These are phyloP conservation scores for Phtheirospermum japonicum DNA, from an alignment of 257 asterid species.

Conservation along the genomic window DNA sequence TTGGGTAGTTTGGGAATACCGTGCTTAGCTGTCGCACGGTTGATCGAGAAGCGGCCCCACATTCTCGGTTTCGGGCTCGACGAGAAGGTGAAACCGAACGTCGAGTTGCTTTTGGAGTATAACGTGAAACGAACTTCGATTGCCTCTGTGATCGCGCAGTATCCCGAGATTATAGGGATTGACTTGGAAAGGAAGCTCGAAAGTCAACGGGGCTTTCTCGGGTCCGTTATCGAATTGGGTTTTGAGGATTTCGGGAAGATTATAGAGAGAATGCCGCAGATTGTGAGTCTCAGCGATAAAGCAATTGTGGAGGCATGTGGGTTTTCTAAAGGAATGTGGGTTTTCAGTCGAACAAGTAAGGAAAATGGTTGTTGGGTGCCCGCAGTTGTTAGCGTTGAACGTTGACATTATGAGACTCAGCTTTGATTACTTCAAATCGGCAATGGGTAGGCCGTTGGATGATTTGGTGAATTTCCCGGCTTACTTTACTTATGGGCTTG, in stretches of 20 bases:
- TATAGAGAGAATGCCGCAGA: constrained; percentile 87
- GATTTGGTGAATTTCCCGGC: constrained; percentile 89
- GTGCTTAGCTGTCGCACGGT: constrained; percentile 68
- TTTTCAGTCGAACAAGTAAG: constrained; percentile 64
- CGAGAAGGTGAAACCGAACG: constrained; percentile 71
- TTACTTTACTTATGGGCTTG: constrained; percentile 85
- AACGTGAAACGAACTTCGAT: constrained; percentile 58
- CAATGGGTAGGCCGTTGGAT: constrained; percentile 78
- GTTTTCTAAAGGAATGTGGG: constrained; percentile 65
- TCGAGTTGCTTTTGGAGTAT: constrained; percentile 54
- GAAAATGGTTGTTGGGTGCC: constrained; percentile 79
- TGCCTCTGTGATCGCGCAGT: constrained; percentile 73
- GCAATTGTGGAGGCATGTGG: constrained; percentile 66
- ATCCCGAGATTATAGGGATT: constrained; percentile 82
- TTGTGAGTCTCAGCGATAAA: constrained; percentile 58
- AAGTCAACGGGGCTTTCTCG: constrained; percentile 51
- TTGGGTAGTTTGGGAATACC: constrained; percentile 79
- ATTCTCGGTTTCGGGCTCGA: constrained; percentile 83
- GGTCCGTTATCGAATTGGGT: constrained; percentile 45
- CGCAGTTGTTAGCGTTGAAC: constrained; percentile 85
- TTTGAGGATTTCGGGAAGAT: constrained; percentile 75
- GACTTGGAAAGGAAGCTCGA: constrained; percentile 52
- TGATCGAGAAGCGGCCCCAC: constrained; percentile 79
- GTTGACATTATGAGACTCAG: constrained; percentile 72
- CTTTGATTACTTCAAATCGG: constrained; percentile 54